Base-by-base conservation (phyloP, 768 basidiomycete genomes). In the Neoboletus subvelutipes region DNA sequence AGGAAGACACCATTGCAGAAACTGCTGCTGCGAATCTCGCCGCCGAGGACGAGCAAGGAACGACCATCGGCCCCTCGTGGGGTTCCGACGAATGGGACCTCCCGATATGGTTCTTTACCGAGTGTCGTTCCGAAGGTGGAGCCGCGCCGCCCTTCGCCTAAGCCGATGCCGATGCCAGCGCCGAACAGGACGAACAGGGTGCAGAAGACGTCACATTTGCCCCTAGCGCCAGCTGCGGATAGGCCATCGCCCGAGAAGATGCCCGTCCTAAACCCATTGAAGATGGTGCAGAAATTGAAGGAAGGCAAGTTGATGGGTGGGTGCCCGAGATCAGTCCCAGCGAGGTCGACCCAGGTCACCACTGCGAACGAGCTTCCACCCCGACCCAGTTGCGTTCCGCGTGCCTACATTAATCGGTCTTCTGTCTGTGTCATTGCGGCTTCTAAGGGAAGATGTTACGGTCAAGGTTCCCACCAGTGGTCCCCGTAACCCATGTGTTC, bases 361-460 rank as follows among this genome's bases (percentile, higher is more conserved):
- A 11, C 15, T 6, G 7, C 20, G 28, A 26, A 26, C 2, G n/a
- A 50, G 22, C 43, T 37, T 11, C 28, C 47, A 1, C 39, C 52
- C 1, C 46, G 52, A 10, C 48, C 52, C 0, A 46, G 52, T 36
- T 61, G 59, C 22, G 11, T 61, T 42, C 59, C 52, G 2, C 13
- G 39, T 13, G 3, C n/a, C 4, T 28, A n/a, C 17, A 7, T 12
- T 13, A 1, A 20, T 31, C 29, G 4, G 3, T 26, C 47, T 15
- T 45, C 42, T 5, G 18, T 41, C 5, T 4, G 12, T 12, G 3
- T 40, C 15, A 10, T 5, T 5, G 29, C 11, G 8, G 13, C 24
- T 43, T 8, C 7, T 2, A 28, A 34, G 29, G 36, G 18, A 15
- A 12, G 45, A 12, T 26, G 3, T 34, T n/a, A 18, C 2, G 2